Evolutionary conservation across 768 basidiomycete species (phyloP), one percentile per base, ranked within the genome.

Genomic region (Tulasnella sp.): DNA sequence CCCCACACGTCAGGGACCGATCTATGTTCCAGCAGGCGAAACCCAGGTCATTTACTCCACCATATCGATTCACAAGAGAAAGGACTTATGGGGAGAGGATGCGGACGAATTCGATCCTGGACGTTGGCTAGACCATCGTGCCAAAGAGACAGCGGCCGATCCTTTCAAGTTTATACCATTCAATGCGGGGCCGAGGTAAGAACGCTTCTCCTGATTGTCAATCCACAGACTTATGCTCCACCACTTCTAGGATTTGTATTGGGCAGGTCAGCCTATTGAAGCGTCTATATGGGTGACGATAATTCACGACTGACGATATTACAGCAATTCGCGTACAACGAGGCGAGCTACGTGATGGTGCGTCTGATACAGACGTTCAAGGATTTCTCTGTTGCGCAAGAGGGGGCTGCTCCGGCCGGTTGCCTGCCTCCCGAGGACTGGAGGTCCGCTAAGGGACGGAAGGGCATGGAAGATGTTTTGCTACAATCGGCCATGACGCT

Each of bases 81-180:
- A 48, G 21, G 60, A 52, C 8, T 61, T 67, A 1, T 71, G 69
- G 68, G 70, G 70, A 4, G 63, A 64, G 4, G 67, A 70, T 45
- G 67, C 69, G 0, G 54, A 67, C 19, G 59, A 61, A 9, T 71
- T 69, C 59, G 52, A 65, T 12, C 67, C 66, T 15, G 64, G 67
- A 51, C 58, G 70, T 34, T 71, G 69, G 69, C 27, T 66, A 35
- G 61, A 53, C 25, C 31, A 34, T 12, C 19, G 41, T 11, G 31
- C 25, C 2, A n/a, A 32, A 19, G 32, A 15, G 6, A 42, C 39
- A n/a, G 41, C 37, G 3, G 32, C 34, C 9, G 58, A 59, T 12
- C 50, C 58, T 9, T 59, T 39, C 39, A 32, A 31, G 31, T 60
- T 60, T 45, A 12, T 42, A 15, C 53, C 58, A 29, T 59, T 59